Evolutionary conservation across 768 basidiomycete species (phyloP).

Genomic region (Suillus hirtellus): DNA sequence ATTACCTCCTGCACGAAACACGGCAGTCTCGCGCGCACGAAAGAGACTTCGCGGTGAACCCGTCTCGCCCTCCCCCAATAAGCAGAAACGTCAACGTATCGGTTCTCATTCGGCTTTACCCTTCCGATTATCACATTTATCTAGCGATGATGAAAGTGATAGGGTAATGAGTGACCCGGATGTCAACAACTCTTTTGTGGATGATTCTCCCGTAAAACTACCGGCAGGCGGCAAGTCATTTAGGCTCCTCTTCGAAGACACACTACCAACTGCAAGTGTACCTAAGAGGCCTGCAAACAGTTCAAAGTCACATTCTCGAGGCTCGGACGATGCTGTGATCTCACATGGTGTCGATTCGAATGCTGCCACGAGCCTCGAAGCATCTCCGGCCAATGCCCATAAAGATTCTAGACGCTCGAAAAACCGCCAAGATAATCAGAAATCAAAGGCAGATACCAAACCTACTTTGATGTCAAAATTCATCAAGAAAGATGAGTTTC

Average conservation of each 20-base stretch:
- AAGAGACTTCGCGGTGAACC: slow-evolving; percentile 83
- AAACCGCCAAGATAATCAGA: too few species aligned
- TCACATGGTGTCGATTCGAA: slow-evolving; percentile 8
- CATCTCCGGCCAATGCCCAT: not conserved
- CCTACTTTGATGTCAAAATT: not conserved
- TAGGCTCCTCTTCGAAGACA: slow-evolving; percentile 66
- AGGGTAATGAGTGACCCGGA: slow-evolving; percentile 27
- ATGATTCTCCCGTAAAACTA: slow-evolving; percentile 71
- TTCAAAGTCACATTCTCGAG: slow-evolving; percentile 1
- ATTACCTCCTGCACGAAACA: slow-evolving; percentile 28
- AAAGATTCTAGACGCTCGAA: slow-evolving; percentile 5
- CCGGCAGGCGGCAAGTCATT: slow-evolving; percentile 59
- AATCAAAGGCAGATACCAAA: not conserved
- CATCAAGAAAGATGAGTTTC: not conserved
- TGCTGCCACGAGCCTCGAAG: slow-evolving; percentile 7
- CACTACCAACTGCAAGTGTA: slow-evolving; percentile 26
- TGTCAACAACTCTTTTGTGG: slow-evolving; percentile 53
- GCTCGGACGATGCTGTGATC: not conserved
- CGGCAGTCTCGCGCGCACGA: slow-evolving; percentile 65
- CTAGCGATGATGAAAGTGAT: slow-evolving; percentile 39
- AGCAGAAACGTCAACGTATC: slow-evolving; percentile 69
- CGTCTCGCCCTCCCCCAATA: slow-evolving; percentile 80
- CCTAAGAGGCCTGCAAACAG: slow-evolving; percentile 16
- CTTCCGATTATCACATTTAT: slow-evolving; percentile 35
- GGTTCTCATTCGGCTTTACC: slow-evolving; percentile 41